phyloP scores from a whole-genome alignment of 805 yeast genomes.

The Blastobotrys americana region DNA sequence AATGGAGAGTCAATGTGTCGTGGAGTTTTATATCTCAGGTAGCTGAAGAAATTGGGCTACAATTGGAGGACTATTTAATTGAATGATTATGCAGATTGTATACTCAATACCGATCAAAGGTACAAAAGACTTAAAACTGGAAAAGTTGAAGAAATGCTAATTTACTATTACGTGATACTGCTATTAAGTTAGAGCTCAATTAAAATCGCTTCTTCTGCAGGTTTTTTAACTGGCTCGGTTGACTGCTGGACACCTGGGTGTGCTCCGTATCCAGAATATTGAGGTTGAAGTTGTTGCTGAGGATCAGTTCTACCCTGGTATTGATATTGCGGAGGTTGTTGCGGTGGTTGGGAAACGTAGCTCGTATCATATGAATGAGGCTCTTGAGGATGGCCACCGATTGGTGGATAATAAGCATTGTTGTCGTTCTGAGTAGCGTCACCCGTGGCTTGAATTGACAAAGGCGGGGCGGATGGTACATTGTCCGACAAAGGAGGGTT shows the following conservation, averaged over 20 bases:
- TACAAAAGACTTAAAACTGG: neutral
- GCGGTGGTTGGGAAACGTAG: slow-evolving; percentile 9
- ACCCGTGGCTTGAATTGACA: neutral
- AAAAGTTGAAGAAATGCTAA: neutral
- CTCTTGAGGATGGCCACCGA: too few relatives aligned
- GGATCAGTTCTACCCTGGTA: slow-evolving; percentile 9
- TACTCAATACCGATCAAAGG: neutral
- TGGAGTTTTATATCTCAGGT: slow-evolving; percentile 58
- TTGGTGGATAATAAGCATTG: neutral
- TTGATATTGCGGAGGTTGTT: slow-evolving; percentile 7
- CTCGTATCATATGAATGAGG: neutral
- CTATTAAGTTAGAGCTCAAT: slow-evolving; percentile 17
- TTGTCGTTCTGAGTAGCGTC: neutral
- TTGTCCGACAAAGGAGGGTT: too few relatives aligned
- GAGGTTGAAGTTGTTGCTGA: slow-evolving; percentile 1
- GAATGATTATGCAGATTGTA: slow-evolving; percentile 24
- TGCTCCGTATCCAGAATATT: neutral
- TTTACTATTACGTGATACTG: neutral
- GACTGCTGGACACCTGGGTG: slow-evolving; percentile 5
- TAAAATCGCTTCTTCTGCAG: slow-evolving; percentile 19
- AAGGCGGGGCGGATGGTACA: neutral
- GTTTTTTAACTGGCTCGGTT: slow-evolving; percentile 19
- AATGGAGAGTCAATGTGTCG: slow-evolving; percentile 72
- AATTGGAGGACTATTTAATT: slow-evolving; percentile 52
- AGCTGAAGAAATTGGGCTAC: slow-evolving; percentile 59